These are phyloP conservation scores for Arthrobotrys conoides DNA, from an alignment of 2,329 filamentous ascomycete species.

Conservation along the genomic window DNA sequence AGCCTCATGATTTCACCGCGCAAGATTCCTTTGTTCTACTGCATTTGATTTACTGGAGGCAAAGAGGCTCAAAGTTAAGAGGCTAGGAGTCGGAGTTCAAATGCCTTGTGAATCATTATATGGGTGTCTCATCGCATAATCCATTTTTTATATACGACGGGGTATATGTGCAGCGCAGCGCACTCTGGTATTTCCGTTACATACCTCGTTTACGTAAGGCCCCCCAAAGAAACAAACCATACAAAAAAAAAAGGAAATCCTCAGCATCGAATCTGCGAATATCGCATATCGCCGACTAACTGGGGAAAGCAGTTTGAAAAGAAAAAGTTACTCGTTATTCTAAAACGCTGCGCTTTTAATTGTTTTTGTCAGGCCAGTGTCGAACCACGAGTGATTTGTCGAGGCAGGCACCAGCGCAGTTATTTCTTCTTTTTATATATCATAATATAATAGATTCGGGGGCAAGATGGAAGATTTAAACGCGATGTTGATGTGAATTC, in stretches of 20 bases:
- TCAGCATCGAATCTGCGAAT: constrained; percentile 2
- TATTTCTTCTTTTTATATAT: not conserved
- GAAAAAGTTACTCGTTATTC: not conserved
- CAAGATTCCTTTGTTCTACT: too few relatives aligned
- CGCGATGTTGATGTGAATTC: not conserved
- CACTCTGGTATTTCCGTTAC: constrained; percentile 5
- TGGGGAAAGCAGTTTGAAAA: too few relatives aligned
- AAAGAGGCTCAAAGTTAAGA: too few relatives aligned
- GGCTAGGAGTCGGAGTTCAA: too few relatives aligned
- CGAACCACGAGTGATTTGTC: not conserved
- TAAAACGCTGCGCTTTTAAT: not conserved
- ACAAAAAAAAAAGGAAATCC: constrained; percentile 33
- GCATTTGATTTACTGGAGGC: too few relatives aligned
- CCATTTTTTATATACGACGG: not conserved
- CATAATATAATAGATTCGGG: not conserved
- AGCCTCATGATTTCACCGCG: too few relatives aligned
- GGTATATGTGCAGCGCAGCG: not conserved
- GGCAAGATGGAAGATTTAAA: not conserved
- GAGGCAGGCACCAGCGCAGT: constrained; percentile 7
- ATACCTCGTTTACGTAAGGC: constrained; percentile 8
- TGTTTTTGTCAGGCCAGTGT: constrained; percentile 17
- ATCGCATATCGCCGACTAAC: constrained; percentile 41
- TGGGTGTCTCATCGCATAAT: too few relatives aligned
- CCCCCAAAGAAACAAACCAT: not conserved
- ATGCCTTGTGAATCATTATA: too few relatives aligned